Base-by-base conservation (phyloP, 75 land plant species). In the Sequoiadendron giganteum region DNA sequence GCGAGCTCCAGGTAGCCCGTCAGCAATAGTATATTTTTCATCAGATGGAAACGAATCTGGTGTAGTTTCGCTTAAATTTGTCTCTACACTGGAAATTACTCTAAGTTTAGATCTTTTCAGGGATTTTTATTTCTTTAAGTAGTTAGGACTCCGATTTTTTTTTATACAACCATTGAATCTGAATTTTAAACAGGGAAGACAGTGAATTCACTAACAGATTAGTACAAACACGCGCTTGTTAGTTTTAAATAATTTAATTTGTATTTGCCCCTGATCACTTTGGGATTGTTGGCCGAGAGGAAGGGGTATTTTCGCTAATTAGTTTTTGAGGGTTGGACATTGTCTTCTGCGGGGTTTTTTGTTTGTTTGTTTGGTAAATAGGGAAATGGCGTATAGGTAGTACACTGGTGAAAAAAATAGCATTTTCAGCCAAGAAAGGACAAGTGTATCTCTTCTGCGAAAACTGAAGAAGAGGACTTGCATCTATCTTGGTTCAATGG, bases 1-100 rank as follows among this genome's bases (percentile, higher is more conserved):
- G 91, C 68, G 95, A 96, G 61, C 95, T 96, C 52, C 93, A 95
- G 95, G 97, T 95, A 34, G 11, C 9, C 43, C 13, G 10, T 75
- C 45, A n/a, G 61, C 38, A 40, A 5, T 78, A 15, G 47, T 47
- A 70, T 85, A 6, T 73, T 2, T 73, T 34, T 73, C 38, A 73
- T 11, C 10, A 25, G 77, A 0, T 65, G 28, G 70, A 65, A 65
- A 65, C 1, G n/a, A 21, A 21, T 7, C 70, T 3, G n/a, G 61
- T 65, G 70, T 25, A 21, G 28, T 4, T 21, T 65, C 28, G 28
- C 61, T 18, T 18, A 18, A 18, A 58, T 55, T 55, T 55, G 58
- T 15, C 19, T 15, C 58, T 3, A 0, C 61, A 25, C n/a, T 25
- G 28, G 28, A 65, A 65, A 21, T 25, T 21, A 65, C 28, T 65